phyloP scores from a whole-genome alignment of 139 green algal species.

The Coelastrella sp. region DNA sequence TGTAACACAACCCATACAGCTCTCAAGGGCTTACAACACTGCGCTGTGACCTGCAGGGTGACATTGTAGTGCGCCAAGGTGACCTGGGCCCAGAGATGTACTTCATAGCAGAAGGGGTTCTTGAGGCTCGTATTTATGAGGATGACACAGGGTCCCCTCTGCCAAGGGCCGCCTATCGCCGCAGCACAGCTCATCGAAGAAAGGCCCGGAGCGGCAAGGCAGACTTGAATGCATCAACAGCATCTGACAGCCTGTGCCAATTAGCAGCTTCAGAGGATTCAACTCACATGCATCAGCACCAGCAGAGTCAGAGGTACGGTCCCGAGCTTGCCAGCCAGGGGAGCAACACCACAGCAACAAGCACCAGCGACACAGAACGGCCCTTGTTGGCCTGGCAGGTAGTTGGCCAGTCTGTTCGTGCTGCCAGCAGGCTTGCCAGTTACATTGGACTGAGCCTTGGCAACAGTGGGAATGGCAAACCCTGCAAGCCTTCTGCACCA shows the following conservation, averaged over 20 bases:
- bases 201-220: no score
- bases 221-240: no score
- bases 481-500: background rate
- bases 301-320: no score
- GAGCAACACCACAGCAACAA: no score
- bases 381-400: background rate
- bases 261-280: no score
- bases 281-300: no score
- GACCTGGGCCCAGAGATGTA: conserved; percentile 68
- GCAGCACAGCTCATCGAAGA: background rate
- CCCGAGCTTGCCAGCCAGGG: no score
- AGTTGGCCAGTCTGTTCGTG: background rate
- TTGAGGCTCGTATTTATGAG: conserved; percentile 55
- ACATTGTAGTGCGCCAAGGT: conserved; percentile 64
- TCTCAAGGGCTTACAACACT: no score
- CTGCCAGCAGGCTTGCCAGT: background rate
- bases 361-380: no score
- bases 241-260: no score
- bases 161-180: background rate
- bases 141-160: conserved; percentile 10
- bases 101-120: conserved; percentile 59
- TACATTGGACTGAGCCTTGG: background rate
- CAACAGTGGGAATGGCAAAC: background rate
- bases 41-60: no score
- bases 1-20: no score